Percentiles rank a stretch among this genome's conserved stretches.
These are phyloP conservation scores for Chytriomyces confervae DNA, from an alignment of 192 early-diverging fungal genomes.

Conservation along the genomic window DNA sequence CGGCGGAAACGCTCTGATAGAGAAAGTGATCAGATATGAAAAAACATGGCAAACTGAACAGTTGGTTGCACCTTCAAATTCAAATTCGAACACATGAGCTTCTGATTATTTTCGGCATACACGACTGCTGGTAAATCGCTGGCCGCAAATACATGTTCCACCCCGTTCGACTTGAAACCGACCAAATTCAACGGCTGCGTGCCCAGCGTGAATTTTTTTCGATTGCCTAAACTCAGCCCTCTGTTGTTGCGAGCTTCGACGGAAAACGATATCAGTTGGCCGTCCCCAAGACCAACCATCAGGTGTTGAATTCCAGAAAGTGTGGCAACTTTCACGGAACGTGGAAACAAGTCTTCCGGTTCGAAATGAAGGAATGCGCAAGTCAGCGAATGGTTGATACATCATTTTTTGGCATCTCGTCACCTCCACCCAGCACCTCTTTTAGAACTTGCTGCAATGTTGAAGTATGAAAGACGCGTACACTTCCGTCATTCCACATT, in stretches of 20 bases:
- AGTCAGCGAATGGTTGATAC: not conserved
- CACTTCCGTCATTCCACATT: conserved; percentile 73
- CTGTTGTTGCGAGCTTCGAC: conserved; percentile 46
- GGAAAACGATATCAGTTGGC: conserved; percentile 72
- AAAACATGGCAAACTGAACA: conserved; percentile 1
- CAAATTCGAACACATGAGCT: conserved; percentile 83
- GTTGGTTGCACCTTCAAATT: conserved; percentile 69
- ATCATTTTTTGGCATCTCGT: not conserved
- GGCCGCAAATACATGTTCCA: conserved; percentile 74
- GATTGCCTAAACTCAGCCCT: conserved; percentile 41
- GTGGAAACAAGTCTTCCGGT: conserved; percentile 58
- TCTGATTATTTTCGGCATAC: conserved; percentile 60
- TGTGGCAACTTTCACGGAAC: conserved; percentile 62
- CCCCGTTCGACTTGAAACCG: conserved; percentile 49
- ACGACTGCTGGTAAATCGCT: conserved; percentile 86
- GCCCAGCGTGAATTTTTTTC: conserved; percentile 77
- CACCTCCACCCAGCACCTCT: conserved; percentile 55
- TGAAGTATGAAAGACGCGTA: conserved; percentile 66
- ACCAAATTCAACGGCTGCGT: conserved; percentile 73
- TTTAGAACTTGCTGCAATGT: conserved; percentile 52
- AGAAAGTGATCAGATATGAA: not conserved
- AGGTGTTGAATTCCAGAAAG: conserved; percentile 75
- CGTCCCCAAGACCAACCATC: conserved; percentile 84
- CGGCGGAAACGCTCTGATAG: conserved; percentile 18
- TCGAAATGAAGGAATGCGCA: not conserved